Evolutionary conservation across 345 rosid genomes (phyloP), one percentile per base, ranked within the genome.

Genomic region (Boechera stricta): DNA sequence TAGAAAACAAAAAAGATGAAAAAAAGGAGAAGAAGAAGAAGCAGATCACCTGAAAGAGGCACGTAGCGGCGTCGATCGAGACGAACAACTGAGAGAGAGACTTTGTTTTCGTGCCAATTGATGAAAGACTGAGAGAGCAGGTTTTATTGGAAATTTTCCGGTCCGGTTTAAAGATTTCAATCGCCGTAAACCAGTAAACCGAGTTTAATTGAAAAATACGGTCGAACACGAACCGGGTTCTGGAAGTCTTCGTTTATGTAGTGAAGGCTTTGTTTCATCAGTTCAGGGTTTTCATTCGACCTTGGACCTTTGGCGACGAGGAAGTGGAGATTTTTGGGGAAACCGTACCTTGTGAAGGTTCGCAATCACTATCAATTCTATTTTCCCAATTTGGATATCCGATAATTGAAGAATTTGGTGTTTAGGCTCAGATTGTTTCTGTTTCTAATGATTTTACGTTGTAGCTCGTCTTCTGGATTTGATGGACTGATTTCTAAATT

Each of bases 41-140:
- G 16, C 2, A 39, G 69, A 35, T 72, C 68, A 61, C 68, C 76
- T 49, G 60, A 48, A 26, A 68, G n/a, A 49, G 41, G 21, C n/a
- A 68, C 61, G 76, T 13, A 9, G 67, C 76, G 59, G 45, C 76
- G 36, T 48, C 60, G 60, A 60, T 72, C 59, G 65, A 71, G 47
- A 71, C 35, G 10, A 57, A 13, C 6, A 59, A 16, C 63, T 69
- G 38, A 21, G 72, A 67, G n/a, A 6, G 13, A 41, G 35, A 32
- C 11, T 44, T 32, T 44, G 44, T 28, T 56, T 11, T 29, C 42
- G 53, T n/a, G 64, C 21, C 73, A 24, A 26, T 18, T 10, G 8
- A 48, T 0, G 21, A 21, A 21, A 21, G 21, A 21, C 21, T 21
- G 21, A 21, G 28, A 16, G 6, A n/a, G n/a, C 29, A 38, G 26